Percentiles rank a stretch among this genome's conserved stretches.
Evolutionary conservation across 2,329 filamentous ascomycete genomes (phyloP).

Genomic region (Fusarium longipes): DNA sequence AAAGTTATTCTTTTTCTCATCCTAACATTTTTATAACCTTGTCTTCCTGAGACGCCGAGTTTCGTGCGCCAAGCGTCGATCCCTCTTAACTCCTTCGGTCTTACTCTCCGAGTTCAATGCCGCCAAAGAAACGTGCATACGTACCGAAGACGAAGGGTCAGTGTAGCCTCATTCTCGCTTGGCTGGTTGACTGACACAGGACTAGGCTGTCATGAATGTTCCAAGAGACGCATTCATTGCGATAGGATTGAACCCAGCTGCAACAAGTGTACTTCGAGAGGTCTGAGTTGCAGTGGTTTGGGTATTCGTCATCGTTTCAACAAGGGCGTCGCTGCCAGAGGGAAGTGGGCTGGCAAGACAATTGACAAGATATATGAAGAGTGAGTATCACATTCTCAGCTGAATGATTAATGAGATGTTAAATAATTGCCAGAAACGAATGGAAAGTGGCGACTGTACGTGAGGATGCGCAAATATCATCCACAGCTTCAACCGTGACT

Average conservation of each 20-base stretch:
- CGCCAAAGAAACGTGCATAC: conserved; percentile 43
- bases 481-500: background rate
- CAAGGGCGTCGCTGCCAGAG: conserved; percentile 42
- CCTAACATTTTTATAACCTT: background rate
- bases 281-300: conserved; percentile 41
- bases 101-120: conserved; percentile 25
- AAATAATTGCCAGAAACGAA: conserved; percentile 22
- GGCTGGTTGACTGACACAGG: rapidly evolving
- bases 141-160: conserved; percentile 44
- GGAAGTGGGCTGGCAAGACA: conserved; percentile 44
- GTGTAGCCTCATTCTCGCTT: background rate
- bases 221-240: conserved; percentile 42
- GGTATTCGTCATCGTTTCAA: conserved; percentile 45
- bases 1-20: background rate
- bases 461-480: background rate
- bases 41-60: background rate
- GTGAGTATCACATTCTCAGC: background rate
- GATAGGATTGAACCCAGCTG: conserved; percentile 40
- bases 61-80: conserved; percentile 12
- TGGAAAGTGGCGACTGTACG: background rate
- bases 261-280: conserved; percentile 37
- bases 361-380: conserved; percentile 41
- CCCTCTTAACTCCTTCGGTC: background rate
- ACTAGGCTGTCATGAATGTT: conserved; percentile 43
- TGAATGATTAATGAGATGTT: no score